A percentile compares a stretch with the other conserved stretches of the same genome.
Evolutionary conservation across 257 asterid genomes (phyloP).

Genomic region (Pogostemon cablin): DNA sequence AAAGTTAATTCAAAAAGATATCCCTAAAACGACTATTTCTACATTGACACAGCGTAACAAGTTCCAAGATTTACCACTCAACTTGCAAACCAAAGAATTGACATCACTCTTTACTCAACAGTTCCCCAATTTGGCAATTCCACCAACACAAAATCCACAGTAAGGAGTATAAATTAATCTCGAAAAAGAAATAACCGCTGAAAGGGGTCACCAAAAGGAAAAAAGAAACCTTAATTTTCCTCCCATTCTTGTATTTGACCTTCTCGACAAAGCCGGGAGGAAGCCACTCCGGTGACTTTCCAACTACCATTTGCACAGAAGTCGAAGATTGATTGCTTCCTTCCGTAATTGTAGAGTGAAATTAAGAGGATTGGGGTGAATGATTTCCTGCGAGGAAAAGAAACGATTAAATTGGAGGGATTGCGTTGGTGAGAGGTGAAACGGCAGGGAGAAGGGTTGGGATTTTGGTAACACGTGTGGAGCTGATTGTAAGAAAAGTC

Average conservation of each 20-base stretch:
- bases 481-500: neutral
- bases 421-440: neutral
- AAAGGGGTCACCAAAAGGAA: neutral
- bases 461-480: constrained; percentile 33
- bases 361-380: constrained; percentile 19
- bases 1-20: constrained; percentile 17
- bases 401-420: neutral
- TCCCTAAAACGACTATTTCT: neutral
- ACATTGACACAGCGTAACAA: neutral
- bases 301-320: constrained; percentile 48
- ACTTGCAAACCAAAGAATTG: constrained; percentile 27
- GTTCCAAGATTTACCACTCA: constrained; percentile 11
- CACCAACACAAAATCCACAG: constrained; percentile 29
- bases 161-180: neutral
- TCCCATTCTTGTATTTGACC: constrained; percentile 49
- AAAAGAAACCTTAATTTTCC: constrained; percentile 55
- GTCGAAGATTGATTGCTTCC: constrained; percentile 24
- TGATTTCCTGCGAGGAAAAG: neutral
- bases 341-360: neutral
- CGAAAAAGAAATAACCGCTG: constrained; percentile 1
- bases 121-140: neutral
- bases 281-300: constrained; percentile 51
- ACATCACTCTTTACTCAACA: constrained; percentile 15
- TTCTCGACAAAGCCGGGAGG: constrained; percentile 64
- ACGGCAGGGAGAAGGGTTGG: constrained; percentile 2